Evolutionary conservation across 768 basidiomycete species (phyloP).

Genomic region (Leccinum incarnatum): DNA sequence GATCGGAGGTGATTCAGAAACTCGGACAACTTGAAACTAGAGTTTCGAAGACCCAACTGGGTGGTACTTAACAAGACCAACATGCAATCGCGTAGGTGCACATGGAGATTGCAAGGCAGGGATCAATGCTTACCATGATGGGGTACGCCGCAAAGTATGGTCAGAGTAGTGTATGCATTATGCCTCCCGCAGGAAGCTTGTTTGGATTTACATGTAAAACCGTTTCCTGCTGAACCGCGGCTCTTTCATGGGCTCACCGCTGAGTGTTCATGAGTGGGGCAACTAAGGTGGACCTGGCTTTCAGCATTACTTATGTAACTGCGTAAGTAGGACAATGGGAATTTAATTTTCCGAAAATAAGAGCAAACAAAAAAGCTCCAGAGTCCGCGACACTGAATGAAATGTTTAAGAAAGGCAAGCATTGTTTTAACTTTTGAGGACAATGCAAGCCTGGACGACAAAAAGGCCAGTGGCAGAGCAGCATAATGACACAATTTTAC

Average conservation of each 20-base stretch:
- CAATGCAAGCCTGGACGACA: constrained; percentile 24
- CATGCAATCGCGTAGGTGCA: neutral
- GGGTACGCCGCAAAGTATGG: neutral
- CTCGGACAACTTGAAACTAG: neutral
- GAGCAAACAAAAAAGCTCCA: constrained; percentile 10
- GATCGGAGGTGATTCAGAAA: neutral
- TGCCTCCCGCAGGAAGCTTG: neutral
- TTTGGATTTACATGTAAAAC: neutral
- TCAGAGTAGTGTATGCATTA: neutral
- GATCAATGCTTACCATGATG: neutral
- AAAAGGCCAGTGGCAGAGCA: constrained; percentile 13
- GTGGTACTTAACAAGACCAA: neutral
- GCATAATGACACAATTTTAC: constrained; percentile 9
- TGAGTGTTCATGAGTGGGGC: neutral
- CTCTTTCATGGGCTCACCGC: neutral
- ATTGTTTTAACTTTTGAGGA: constrained; percentile 23
- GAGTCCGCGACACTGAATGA: constrained; percentile 22
- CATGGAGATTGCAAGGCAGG: neutral
- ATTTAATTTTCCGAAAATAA: constrained; percentile 7
- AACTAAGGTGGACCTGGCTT: neutral
- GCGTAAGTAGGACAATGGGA: neutral
- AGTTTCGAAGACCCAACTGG: neutral
- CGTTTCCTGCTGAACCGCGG: neutral
- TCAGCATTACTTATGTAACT: neutral
- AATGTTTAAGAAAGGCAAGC: constrained; percentile 12